phyloP scores from a whole-genome alignment of 495 filamentous ascomycete species.

The Clavariopsis aquatica region DNA sequence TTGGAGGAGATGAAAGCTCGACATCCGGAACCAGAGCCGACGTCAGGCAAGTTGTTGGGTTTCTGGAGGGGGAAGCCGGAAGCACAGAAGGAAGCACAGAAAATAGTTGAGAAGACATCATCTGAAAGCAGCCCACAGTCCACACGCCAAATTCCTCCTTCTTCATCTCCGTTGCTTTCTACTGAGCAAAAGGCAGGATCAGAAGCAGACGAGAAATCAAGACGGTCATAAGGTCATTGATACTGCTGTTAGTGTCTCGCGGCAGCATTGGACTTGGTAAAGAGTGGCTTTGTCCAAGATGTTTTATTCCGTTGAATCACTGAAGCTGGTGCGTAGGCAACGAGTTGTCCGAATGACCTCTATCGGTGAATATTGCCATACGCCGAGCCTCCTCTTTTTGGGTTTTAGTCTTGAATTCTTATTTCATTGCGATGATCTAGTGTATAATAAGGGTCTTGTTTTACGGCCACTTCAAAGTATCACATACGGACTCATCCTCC shows the following conservation, averaged over 20 bases:
- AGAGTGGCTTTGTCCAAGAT: too few species aligned
- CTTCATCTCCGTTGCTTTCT: neutral
- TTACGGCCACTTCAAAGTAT: neutral
- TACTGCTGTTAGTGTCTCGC: too few species aligned
- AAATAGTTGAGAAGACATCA: neutral
- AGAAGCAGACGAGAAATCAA: neutral
- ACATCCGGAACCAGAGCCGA: constrained; percentile 5
- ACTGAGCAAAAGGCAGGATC: neutral
- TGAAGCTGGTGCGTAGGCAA: too few species aligned
- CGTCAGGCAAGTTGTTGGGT: constrained; percentile 3
- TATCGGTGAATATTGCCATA: too few species aligned
- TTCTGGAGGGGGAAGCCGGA: constrained; percentile 5
- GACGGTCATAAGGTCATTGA: too few species aligned
- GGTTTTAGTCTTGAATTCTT: too few species aligned
- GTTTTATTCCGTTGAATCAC: too few species aligned
- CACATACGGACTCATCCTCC: constrained; percentile 9
- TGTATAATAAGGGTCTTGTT: constrained; percentile 7
- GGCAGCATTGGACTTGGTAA: too few species aligned
- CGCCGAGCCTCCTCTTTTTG: too few species aligned
- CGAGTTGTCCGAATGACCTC: too few species aligned
- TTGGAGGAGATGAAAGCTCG: constrained; percentile 27
- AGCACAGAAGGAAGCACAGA: neutral
- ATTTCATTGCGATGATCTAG: too few species aligned
- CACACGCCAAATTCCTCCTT: neutral
- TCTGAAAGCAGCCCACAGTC: neutral